Base-by-base conservation (phyloP, 2,329 filamentous ascomycete genomes). In the Sordariomycetes sp. region DNA sequence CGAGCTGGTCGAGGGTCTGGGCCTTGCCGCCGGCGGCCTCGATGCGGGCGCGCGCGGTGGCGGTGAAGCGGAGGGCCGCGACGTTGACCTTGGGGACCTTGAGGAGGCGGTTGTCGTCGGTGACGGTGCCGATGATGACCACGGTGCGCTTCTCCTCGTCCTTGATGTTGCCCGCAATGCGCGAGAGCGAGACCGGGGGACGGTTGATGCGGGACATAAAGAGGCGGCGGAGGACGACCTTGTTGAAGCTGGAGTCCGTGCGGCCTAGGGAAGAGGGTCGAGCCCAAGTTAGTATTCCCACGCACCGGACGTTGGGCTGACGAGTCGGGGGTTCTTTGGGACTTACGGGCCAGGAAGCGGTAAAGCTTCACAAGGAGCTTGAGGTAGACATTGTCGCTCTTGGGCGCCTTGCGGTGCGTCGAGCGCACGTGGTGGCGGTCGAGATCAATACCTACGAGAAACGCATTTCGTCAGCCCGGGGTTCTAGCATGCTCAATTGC, bases 191-290 rank as follows among this genome's bases (percentile, higher is more conserved):
- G 71, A 99, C 87, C 65, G 94, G 91, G 62, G 90, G 90, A 69
- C 92, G 89, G 89, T 97, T 97, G 80, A 95, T 96, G 79, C 92
- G 90, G 76, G 91, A 96, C 90, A 94, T 96, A 75, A 96, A 96
- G 63, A 99, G 88, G 72, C 94, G 90, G 76, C 93, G 91, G 71
- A 99, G 89, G 73, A 99, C 86, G 71, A 94, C 89, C 84, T 96
- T 95, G 89, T 99, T 99, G 89, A 99, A 99, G 80, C 84, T 85
- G 66, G 90, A 85, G 77, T 97, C 94, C 74, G 94, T 99, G 74
- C 94, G 92, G 79, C 91, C 90, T 95, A n/a, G 69, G 8, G 46
- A 24, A 22, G 40, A n/a, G 40, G 3, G n/a, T 20, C n/a, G 46
- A 6, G 5, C 46, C 1, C 2, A 5, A n/a, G 46, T 50, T 50